Percentiles rank a stretch among this genome's conserved stretches.
Evolutionary conservation across 2,329 filamentous ascomycete species (phyloP).

Genomic region (Didymella lethalis): DNA sequence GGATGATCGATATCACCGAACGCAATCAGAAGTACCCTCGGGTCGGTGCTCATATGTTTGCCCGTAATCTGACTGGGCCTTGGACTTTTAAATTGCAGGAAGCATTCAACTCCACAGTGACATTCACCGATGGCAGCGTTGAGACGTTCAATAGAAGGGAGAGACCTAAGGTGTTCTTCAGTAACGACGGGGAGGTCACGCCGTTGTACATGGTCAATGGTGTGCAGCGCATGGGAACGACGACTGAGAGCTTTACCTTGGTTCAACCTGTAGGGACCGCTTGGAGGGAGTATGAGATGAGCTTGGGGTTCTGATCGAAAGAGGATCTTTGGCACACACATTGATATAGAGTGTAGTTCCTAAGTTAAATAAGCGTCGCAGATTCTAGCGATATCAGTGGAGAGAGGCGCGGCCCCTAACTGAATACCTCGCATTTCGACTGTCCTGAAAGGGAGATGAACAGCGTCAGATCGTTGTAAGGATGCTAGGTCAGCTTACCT

Average conservation of each 20-base stretch:
- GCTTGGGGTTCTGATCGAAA: conserved; percentile 21
- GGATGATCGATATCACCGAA: conserved; percentile 43
- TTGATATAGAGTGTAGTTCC: no score
- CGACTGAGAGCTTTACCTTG: conserved; percentile 49
- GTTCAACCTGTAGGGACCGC: conserved; percentile 51
- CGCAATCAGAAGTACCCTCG: conserved; percentile 40
- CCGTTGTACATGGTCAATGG: conserved; percentile 59
- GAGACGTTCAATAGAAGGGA: conserved; percentile 56
- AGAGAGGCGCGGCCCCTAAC: no score
- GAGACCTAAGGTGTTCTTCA: conserved; percentile 60
- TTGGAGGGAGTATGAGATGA: conserved; percentile 24
- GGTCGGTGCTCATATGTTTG: conserved; percentile 47
- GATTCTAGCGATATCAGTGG: no score
- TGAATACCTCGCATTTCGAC: no score
- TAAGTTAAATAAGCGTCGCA: no score
- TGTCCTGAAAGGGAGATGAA: no score
- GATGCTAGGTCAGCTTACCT: no score
- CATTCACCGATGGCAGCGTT: conserved; percentile 53
- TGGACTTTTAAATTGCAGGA: conserved; percentile 47
- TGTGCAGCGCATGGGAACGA: conserved; percentile 53
- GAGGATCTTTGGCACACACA: no score
- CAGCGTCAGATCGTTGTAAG: no score
- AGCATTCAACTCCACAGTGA: conserved; percentile 40
- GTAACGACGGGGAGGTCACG: conserved; percentile 56
- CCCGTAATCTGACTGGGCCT: conserved; percentile 35